Evolutionary conservation across 306 rosid genomes (phyloP).

Genomic region (Trifolium pratense): DNA sequence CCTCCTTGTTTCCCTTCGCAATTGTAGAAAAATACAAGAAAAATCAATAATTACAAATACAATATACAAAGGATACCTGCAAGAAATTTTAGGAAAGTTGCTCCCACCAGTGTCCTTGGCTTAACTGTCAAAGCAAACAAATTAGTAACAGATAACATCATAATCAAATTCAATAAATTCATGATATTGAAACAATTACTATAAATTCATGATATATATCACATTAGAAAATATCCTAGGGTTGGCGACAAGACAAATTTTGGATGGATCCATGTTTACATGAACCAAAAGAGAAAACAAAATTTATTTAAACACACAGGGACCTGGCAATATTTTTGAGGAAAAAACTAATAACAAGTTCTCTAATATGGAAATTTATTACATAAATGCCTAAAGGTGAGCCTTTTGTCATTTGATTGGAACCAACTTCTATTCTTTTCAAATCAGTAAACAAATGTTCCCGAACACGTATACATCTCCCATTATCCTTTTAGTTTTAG

Average conservation of each 20-base stretch:
- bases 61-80: constrained; percentile 59
- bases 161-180: constrained; percentile 31
- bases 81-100: constrained; percentile 87
- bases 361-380: background rate
- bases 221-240: background rate
- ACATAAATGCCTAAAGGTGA: constrained; percentile 14
- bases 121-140: constrained; percentile 68
- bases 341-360: background rate
- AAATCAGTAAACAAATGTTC: constrained; percentile 20
- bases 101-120: constrained; percentile 92
- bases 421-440: constrained; percentile 12
- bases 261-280: constrained; percentile 5
- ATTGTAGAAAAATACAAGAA: constrained; percentile 7
- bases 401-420: constrained; percentile 22
- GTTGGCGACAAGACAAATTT: constrained; percentile 3
- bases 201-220: background rate
- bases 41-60: constrained; percentile 3
- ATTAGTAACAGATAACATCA: constrained; percentile 41
- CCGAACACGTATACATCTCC: constrained; percentile 10
- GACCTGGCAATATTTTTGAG: background rate
- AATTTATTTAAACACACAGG: constrained; percentile 11
- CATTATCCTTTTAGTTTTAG: constrained; percentile 28
- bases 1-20: constrained; percentile 7
- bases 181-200: constrained; percentile 13
- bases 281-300: constrained; percentile 10